Conservation (phyloP, 441 rosid genomes). For the Corymbia calophylla region DNA sequence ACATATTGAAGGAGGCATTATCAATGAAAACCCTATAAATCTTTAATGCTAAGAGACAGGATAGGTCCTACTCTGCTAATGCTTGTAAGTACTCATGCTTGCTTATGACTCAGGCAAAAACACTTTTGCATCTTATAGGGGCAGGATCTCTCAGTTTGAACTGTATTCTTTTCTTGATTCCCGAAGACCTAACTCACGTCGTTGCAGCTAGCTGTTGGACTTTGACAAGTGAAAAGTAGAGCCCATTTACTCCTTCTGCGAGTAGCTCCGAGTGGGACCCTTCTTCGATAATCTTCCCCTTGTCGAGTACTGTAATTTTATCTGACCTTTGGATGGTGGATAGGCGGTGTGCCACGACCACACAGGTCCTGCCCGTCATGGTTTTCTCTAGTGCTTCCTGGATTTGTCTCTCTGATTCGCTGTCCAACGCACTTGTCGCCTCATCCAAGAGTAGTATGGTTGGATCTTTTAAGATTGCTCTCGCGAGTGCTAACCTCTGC, state of each 20-base stretch:
- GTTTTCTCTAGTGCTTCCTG: conserved; percentile 1
- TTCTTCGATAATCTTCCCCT: not conserved
- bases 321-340: not conserved
- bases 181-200: not conserved
- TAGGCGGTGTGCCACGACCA: conserved; percentile 1
- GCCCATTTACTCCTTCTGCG: not conserved
- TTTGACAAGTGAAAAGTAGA: not conserved
- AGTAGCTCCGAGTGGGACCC: conserved; percentile 2
- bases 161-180: not conserved
- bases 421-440: not conserved
- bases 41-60: not conserved
- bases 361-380: conserved; percentile 1
- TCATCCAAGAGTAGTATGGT: not conserved
- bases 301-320: not conserved
- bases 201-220: not conserved
- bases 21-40: not conserved
- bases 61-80: not conserved
- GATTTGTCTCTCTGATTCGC: conserved; percentile 1
- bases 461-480: conserved; percentile 1
- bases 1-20: not conserved
- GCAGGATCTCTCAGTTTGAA: not conserved
- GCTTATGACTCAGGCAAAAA: not conserved
- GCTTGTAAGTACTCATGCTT: not conserved
- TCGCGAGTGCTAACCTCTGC: not conserved
- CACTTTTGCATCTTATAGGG: not conserved